These are phyloP conservation scores for Thraustochytrium sp. DNA, from an alignment of 352 stramenopile species.

Conservation along the genomic window DNA sequence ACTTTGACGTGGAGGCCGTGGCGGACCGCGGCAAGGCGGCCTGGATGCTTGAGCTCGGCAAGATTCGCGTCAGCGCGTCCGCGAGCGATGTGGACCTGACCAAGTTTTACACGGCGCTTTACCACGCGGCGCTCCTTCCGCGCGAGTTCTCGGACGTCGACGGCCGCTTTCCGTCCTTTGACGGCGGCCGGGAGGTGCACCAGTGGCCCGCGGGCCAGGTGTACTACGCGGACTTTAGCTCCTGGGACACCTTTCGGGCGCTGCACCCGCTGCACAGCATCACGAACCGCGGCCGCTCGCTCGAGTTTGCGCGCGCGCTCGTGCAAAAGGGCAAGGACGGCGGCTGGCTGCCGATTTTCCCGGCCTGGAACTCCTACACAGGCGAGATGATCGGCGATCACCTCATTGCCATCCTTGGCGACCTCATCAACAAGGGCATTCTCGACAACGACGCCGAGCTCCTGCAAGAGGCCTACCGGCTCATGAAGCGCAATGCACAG, in stretches of 20 bases:
- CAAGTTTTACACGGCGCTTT: constrained; percentile 17
- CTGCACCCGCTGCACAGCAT: constrained; percentile 1
- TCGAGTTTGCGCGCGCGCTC: not conserved
- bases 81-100: not conserved
- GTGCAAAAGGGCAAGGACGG: not conserved
- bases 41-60: not conserved
- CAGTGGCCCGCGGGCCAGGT: not conserved
- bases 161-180: not conserved
- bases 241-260: constrained; percentile 15
- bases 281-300: not conserved
- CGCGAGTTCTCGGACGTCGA: not conserved
- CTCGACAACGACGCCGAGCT: not conserved
- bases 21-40: not conserved
- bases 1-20: not conserved
- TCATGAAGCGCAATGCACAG: not conserved
- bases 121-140: not conserved
- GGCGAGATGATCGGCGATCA: constrained; percentile 20
- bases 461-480: not conserved
- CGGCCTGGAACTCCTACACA: not conserved
- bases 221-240: not conserved
- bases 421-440: not conserved
- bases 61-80: not conserved
- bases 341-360: not conserved
- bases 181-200: not conserved
- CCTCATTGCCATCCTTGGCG: not conserved